Conservation (phyloP, 164 flowering plant species). For the Stephania japonica region DNA sequence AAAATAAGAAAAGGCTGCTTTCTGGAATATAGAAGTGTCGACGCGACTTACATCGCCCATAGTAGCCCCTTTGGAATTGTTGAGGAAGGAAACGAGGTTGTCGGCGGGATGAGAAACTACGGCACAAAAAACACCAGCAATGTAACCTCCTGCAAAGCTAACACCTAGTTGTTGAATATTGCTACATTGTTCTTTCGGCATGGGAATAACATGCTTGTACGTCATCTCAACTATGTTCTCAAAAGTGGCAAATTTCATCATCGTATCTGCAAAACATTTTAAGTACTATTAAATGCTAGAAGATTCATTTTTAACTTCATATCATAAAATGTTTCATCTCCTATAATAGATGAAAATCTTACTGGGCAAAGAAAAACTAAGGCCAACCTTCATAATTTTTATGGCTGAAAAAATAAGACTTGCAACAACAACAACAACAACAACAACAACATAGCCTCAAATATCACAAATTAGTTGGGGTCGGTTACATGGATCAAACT, state of each 20-base stretch:
- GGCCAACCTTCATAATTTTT: no score
- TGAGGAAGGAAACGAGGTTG: constrained; percentile 86
- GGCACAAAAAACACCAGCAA: constrained; percentile 82
- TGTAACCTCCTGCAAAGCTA: constrained; percentile 81
- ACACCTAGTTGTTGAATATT: constrained; percentile 65
- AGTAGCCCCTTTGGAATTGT: constrained; percentile 81
- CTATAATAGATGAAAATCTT: no score
- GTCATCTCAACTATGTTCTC: constrained; percentile 72
- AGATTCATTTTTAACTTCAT: background rate
- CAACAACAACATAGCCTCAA: no score
- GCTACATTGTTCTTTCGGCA: constrained; percentile 65
- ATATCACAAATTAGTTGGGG: no score
- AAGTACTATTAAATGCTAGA: background rate
- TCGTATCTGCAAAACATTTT: constrained; percentile 47
- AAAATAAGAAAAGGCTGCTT: background rate
- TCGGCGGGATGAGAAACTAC: constrained; percentile 87
- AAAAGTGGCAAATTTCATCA: constrained; percentile 90
- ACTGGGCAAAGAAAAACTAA: no score
- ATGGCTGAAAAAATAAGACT: no score
- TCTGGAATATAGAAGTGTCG: background rate
- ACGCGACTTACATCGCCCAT: constrained; percentile 69
- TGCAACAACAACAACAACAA: no score
- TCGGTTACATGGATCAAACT: no score
- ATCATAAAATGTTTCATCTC: background rate
- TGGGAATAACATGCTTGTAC: constrained; percentile 66